Base-by-base conservation (phyloP, 2,329 filamentous ascomycete genomes). In the Hymenoscyphus fraxineus region DNA sequence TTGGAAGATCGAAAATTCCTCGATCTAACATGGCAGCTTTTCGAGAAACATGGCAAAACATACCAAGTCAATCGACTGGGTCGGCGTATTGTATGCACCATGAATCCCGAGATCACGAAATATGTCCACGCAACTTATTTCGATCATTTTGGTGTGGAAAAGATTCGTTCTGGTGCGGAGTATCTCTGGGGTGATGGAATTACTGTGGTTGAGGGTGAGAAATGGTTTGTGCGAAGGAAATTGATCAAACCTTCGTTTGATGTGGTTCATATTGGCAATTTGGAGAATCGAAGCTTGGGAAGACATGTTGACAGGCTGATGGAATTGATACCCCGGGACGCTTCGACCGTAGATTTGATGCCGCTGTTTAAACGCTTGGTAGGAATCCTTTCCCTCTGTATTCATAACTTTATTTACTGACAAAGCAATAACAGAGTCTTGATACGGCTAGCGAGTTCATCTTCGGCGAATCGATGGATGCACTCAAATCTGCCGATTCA, bases 401-500 rank as follows among this genome's bases (percentile, higher is more conserved):
- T 10, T n/a, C 10, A 47, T 19, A 22, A 19, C 3, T 19, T 6
- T 2, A n/a, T 10, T n/a, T 1, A 16, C 3, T 59, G 41, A 22
- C 31, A 47, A 35, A 47, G n/a, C n/a, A n/a, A 47, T 22, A 7
- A 13, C 16, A 59, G 57, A 15, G 31, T 59, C 57, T 40, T 13
- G 57, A 59, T 59, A 59, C 57, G 31, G 31, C 57, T 13, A 59
- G 31, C 6, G 35, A 59, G 35, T 59, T 59, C 12, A 40, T 59
- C 16, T 59, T 59, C n/a, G 57, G 57, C 35, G 35, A 59, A 38
- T 59, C 57, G 32, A 40, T 59, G 35, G 57, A 59, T 40, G 31
- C 57, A 9, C 57, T 38, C 10, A 31, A 15, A 6, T 38, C 57
- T 6, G 16, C 32, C 1, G 31, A n/a, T 41, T 38, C 31, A 2